Base-by-base conservation (phyloP, 257 asterid genomes). In the Prunella vulgaris region DNA sequence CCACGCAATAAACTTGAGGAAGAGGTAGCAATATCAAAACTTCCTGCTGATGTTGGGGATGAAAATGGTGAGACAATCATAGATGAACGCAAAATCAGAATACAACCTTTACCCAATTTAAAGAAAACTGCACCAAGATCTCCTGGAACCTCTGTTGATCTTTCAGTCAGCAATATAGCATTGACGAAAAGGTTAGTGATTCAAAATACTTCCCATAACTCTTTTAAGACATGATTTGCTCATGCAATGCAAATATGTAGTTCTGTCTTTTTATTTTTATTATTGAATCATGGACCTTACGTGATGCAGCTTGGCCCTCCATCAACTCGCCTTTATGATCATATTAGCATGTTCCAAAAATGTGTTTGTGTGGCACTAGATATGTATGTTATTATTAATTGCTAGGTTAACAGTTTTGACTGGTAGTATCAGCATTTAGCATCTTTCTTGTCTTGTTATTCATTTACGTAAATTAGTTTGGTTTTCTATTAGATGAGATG, bases 31-130 rank as follows among this genome's bases (percentile, higher is more conserved):
- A 72, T 81, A 38, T 76, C 84, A 25, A 94, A 91, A 82, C 97
- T 94, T 70, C 99, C 99, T 64, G 93, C 95, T 28, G 99, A 94
- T 81, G 99, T 94, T 73, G 99, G 99, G 68, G 99, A 94, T 86
- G 98, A 91, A 85, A 89, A 94, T 84, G 99, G 99, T 40, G 99
- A 89, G 76, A 89, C 98, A 42, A 79, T 84, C 64, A 87, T 88
- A 57, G 95, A 84, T 74, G 99, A 94, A 74, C 95, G 99, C 56
- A 87, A 94, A 79, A 94, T 94, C 82, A 86, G 98, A 84, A 94
- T 94, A 83, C 78, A 84, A 71, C 92, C 99, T 57, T 72, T 94
- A 77, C 96, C 97, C 17, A 94, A 91, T 79, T 69, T 80, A 69
- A 93, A 88, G 85, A 84, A 76, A 83, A 65, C 71, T 76, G 71